phyloP scores from a whole-genome alignment of 164 flowering plant species.

The Cinnamomum micranthum region DNA sequence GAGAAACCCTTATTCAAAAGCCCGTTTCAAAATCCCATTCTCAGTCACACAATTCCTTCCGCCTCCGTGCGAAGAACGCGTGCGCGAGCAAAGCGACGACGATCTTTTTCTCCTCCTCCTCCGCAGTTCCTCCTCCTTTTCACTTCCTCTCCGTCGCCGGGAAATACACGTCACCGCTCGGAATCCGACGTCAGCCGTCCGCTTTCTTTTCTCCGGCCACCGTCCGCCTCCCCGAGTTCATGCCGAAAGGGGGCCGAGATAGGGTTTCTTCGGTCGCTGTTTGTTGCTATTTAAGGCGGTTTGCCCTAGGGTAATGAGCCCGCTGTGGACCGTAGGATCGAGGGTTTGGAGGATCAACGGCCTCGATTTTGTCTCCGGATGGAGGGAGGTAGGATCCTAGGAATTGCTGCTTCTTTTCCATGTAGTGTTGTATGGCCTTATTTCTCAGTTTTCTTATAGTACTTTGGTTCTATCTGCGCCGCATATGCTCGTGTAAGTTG shows the following conservation, averaged over 20 bases:
- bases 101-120: not conserved
- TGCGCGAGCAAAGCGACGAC: not conserved
- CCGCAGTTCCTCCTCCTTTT: not conserved
- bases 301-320: constrained; percentile 35
- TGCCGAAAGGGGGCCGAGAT: not conserved
- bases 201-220: not conserved
- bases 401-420: not conserved
- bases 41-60: not conserved
- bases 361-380: constrained; percentile 73
- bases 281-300: not conserved
- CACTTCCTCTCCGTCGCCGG: not conserved
- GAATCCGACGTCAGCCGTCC: not conserved
- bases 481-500: not conserved
- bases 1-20: not conserved
- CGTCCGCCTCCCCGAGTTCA: constrained; percentile 8
- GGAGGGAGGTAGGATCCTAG: constrained; percentile 86
- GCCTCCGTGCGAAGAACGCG: constrained; percentile 1
- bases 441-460: not conserved
- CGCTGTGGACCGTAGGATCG: constrained; percentile 42
- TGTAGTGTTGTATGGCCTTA: constrained; percentile 15
- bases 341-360: constrained; percentile 39
- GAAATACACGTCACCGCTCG: not conserved
- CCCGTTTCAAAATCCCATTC: not conserved
- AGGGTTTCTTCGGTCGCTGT: not conserved
- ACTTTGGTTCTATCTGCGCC: not conserved